Conservation (phyloP, 2,329 filamentous ascomycete species). For the Hirsutella thompsonii region DNA sequence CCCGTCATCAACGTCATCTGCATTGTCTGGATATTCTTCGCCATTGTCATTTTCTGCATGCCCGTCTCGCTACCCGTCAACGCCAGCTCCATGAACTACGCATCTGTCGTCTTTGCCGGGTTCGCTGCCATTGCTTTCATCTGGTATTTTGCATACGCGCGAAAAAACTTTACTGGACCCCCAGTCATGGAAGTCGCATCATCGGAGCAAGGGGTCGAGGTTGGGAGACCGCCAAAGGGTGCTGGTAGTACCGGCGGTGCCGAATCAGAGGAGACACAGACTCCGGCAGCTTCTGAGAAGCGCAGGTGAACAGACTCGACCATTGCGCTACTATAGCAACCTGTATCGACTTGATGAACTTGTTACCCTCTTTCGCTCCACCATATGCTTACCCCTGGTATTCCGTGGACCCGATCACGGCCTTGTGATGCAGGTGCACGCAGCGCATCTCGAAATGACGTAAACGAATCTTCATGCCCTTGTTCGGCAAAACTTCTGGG, state of each 20-base stretch:
- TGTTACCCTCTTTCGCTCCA: too few relatives aligned
- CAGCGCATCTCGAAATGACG: neutral
- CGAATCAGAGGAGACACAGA: conserved; percentile 3
- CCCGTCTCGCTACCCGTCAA: conserved; percentile 47
- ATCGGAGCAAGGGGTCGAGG: neutral
- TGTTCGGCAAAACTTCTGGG: neutral
- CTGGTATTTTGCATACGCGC: conserved; percentile 52
- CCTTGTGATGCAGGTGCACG: too few relatives aligned
- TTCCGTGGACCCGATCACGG: too few relatives aligned
- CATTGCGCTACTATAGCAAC: neutral
- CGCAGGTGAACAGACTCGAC: neutral
- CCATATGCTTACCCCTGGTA: too few relatives aligned
- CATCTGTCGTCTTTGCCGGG: conserved; percentile 50
- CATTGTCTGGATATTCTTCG: conserved; percentile 57
- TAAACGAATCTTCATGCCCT: neutral
- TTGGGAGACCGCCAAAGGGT: neutral
- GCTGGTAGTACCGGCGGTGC: neutral
- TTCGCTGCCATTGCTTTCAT: conserved; percentile 45
- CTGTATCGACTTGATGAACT: too few relatives aligned
- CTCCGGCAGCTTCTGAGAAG: conserved; percentile 1
- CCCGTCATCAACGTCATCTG: conserved; percentile 54
- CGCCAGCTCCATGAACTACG: conserved; percentile 50
- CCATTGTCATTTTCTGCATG: conserved; percentile 67
- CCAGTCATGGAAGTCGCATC: conserved; percentile 12
- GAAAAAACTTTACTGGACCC: conserved; percentile 52